Conservation (phyloP, 2,329 filamentous ascomycete genomes). For the Zymoseptoria pseudotritici region DNA sequence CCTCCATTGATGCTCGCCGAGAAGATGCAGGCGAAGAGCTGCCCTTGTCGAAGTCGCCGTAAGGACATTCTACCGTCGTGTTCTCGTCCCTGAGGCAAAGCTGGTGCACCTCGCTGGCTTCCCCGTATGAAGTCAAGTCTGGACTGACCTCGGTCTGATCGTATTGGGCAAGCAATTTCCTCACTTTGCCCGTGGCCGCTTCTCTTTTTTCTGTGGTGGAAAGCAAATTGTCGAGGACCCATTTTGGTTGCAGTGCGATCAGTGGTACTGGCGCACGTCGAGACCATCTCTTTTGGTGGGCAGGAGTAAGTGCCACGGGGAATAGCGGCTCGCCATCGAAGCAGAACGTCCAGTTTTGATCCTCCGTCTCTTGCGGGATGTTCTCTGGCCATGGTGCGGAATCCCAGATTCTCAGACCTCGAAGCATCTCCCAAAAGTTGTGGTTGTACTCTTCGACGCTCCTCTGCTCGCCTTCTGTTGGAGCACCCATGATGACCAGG, state of each 20-base stretch:
- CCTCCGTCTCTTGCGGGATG: constrained; percentile 11
- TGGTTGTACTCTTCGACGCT: constrained; percentile 16
- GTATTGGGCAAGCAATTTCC: constrained; percentile 15
- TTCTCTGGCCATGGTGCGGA: constrained; percentile 13
- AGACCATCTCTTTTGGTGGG: constrained; percentile 15
- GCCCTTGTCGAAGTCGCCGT: constrained; percentile 15
- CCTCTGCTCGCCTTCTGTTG: constrained; percentile 12
- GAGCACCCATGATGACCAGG: constrained; percentile 16
- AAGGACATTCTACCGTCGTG: constrained; percentile 12
- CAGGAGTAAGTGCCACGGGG: constrained; percentile 15
- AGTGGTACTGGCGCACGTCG: constrained; percentile 14
- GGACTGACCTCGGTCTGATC: constrained; percentile 15
- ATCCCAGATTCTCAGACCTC: constrained; percentile 15
- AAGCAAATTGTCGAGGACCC: constrained; percentile 16
- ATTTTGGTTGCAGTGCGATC: constrained; percentile 15
- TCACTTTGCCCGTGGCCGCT: constrained; percentile 13
- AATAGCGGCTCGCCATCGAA: constrained; percentile 15
- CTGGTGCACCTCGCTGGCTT: constrained; percentile 15
- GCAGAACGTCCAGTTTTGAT: constrained; percentile 15
- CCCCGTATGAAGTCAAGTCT: constrained; percentile 13
- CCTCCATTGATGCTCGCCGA: constrained; percentile 2
- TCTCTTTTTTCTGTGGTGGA: constrained; percentile 14
- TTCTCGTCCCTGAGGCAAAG: constrained; percentile 15
- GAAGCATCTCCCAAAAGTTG: constrained; percentile 15
- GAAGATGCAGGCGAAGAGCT: constrained; percentile 6